phyloP scores from a whole-genome alignment of 129 eudicot genomes.

The Scalesia atractyloides region DNA sequence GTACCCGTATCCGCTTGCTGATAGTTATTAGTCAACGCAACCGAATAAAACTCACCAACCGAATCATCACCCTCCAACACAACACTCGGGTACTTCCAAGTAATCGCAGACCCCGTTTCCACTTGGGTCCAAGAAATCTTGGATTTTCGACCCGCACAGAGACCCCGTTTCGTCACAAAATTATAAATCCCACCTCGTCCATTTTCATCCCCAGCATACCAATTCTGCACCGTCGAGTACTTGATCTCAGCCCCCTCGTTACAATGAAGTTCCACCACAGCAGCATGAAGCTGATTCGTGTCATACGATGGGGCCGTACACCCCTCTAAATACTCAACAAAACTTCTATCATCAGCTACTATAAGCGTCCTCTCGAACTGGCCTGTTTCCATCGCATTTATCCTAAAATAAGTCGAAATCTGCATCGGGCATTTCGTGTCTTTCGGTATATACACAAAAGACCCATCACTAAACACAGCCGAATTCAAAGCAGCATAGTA shows the following conservation, averaged over 20 bases:
- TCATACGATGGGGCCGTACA: conserved; percentile 95
- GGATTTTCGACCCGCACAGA: conserved; percentile 85
- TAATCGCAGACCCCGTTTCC: conserved; percentile 98
- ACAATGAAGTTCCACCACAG: conserved; percentile 92
- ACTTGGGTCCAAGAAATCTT: conserved; percentile 99
- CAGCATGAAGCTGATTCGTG: conserved; percentile 95
- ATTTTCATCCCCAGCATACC: conserved; percentile 97
- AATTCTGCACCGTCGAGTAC: conserved; percentile 95
- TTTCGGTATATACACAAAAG: conserved; percentile 91
- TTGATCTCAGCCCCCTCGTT: conserved; percentile 83
- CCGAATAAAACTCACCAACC: conserved; percentile 96
- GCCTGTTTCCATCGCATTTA: conserved; percentile 96
- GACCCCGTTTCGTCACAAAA: conserved; percentile 91
- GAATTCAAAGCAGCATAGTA: conserved; percentile 90
- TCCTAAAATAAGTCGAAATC: conserved; percentile 91
- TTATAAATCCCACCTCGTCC: conserved; percentile 90
- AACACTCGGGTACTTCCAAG: conserved; percentile 99
- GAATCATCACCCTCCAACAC: conserved; percentile 89
- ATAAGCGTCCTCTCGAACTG: conserved; percentile 93
- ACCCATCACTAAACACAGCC: conserved; percentile 97
- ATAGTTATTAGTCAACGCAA: conserved; percentile 84
- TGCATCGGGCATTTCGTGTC: conserved; percentile 90
- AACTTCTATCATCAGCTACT: conserved; percentile 92
- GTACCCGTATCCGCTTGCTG: conserved; percentile 99
- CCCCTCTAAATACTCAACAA: conserved; percentile 93